A percentile compares a stretch with the other conserved stretches of the same genome.
phyloP scores from a whole-genome alignment of 108 stramenopile species.

The Cyclotella baltica region DNA sequence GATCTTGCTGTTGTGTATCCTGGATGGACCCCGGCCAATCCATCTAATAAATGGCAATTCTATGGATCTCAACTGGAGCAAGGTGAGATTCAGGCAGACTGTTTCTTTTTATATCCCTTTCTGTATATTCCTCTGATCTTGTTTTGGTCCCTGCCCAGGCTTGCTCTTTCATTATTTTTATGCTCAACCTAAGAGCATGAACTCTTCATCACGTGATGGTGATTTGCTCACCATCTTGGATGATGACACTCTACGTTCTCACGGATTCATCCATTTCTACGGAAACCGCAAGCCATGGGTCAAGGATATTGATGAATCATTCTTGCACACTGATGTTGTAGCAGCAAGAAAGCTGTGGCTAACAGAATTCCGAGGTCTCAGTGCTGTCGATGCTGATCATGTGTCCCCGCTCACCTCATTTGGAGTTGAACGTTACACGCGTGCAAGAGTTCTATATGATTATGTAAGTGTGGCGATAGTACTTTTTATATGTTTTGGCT shows the following conservation, averaged over 20 bases:
- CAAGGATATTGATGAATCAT: background rate
- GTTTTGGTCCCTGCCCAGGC: background rate
- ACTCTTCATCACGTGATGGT: background rate
- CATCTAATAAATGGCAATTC: background rate
- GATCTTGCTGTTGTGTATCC: slow-evolving; percentile 2
- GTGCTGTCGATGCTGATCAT: background rate
- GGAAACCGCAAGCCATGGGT: background rate
- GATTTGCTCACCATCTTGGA: background rate
- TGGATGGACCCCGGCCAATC: background rate
- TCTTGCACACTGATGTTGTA: background rate
- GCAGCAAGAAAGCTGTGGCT: background rate
- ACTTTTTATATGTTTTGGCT: no score
- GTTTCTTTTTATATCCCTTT: background rate
- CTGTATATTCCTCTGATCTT: background rate
- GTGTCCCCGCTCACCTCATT: background rate
- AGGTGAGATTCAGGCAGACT: background rate
- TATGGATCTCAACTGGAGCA: slow-evolving; percentile 10
- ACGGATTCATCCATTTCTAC: background rate
- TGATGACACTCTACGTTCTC: background rate
- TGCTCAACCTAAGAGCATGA: background rate
- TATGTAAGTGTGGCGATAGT: no score
- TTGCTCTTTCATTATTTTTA: background rate
- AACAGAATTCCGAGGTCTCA: background rate
- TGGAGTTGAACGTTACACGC: background rate
- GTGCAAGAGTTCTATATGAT: slow-evolving; percentile 1